Percentiles rank a stretch among this genome's conserved stretches.
phyloP scores from a whole-genome alignment of 1,139 yeast species.

The Blastobotrys ciferrii region DNA sequence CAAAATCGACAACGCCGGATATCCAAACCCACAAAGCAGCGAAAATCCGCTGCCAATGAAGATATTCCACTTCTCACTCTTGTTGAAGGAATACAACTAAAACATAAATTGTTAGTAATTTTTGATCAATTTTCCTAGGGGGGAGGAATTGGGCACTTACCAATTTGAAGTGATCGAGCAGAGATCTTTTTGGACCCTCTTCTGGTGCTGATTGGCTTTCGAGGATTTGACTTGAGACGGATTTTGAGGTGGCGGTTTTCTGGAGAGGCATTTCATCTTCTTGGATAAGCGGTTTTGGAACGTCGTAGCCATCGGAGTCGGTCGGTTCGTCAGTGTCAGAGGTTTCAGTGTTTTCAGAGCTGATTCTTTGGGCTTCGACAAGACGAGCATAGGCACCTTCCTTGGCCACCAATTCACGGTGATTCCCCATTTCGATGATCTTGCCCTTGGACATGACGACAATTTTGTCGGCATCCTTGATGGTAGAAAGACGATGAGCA shows the following conservation, averaged over 20 bases:
- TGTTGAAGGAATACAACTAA: constrained; percentile 28
- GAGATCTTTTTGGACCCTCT: constrained; percentile 15
- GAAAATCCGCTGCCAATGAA: constrained; percentile 36
- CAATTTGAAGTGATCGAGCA: constrained; percentile 24
- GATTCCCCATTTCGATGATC: constrained; percentile 46
- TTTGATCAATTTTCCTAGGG: background rate
- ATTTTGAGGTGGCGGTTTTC: constrained; percentile 15
- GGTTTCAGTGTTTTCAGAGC: background rate
- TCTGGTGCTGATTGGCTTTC: constrained; percentile 6
- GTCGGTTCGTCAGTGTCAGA: constrained; percentile 4
- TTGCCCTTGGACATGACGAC: constrained; percentile 44
- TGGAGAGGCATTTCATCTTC: constrained; percentile 10
- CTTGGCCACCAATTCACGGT: constrained; percentile 35
- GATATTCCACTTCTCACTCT: constrained; percentile 30
- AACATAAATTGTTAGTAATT: background rate
- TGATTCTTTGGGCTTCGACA: constrained; percentile 16
- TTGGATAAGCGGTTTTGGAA: constrained; percentile 7
- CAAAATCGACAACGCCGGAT: constrained; percentile 41
- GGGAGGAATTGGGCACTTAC: constrained; percentile 15
- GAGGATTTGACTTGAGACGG: constrained; percentile 17
- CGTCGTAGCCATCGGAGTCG: constrained; percentile 13
- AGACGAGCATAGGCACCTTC: constrained; percentile 35
- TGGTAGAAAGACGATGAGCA: constrained; percentile 76
- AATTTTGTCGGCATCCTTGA: constrained; percentile 48
- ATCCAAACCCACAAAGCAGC: constrained; percentile 40